Base-by-base conservation (phyloP, 306 rosid species). In the Gynostemma pentaphyllum region DNA sequence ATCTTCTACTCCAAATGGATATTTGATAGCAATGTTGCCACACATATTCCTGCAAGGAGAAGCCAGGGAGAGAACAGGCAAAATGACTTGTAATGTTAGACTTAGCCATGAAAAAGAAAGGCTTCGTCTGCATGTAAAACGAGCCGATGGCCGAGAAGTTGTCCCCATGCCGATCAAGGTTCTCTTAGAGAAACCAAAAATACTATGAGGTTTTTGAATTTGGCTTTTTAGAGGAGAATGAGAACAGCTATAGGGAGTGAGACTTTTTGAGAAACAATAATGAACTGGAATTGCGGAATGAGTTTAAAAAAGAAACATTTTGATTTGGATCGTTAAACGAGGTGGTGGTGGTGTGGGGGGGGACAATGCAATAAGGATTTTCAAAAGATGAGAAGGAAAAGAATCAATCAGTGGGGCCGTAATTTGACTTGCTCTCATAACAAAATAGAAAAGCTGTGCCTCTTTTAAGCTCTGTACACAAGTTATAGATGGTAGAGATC, bases 1-100 rank as follows among this genome's bases (percentile, higher is more conserved):
- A 40, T 87, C 97, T 68, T 91, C 91, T 45, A 91, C 26, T 44
- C 83, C 95, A 53, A 91, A 91, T 0, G 95, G 97, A 85, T 87
- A 80, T 45, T 75, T 78, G 54, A 91, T 82, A 48, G 95, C 74
- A 60, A 91, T 70, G 74, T 9, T 75, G 13, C 91, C 87, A 64
- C 97, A 91, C 34, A 83, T 69, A 65, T 29, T 78, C 44, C 86
- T 87, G 91, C 97, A 91, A 1, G 77, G 83, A 5, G 95, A 73
- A 70, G 78, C 79, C 6, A 57, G 2, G 23, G 57, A 9, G 46
- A 59, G 64, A 26, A 6, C 32, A 1, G 32, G 4, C 1, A 27
- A 27, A 8, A 26, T 5, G 3, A 26, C 18, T 13, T 27, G 57
- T 13, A 51, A 2, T 4, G 36, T 7, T 9, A 62, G 36, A 0